Evolutionary conservation across 2,329 filamentous ascomycete species (phyloP).

Genomic region (Botrytis deweyae): DNA sequence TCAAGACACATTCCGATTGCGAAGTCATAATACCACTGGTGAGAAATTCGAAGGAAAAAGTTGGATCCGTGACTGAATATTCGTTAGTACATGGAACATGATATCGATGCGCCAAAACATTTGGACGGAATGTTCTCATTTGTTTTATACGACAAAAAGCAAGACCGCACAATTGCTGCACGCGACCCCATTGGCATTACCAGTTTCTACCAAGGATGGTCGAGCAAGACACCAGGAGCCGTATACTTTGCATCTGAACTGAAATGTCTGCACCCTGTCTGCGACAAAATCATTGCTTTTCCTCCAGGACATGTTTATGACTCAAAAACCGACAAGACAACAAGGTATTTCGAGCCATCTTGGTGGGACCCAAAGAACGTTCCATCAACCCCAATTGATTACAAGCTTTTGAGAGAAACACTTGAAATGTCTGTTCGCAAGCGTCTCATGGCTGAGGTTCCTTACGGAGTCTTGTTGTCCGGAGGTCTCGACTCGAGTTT

Average conservation of each 20-base stretch:
- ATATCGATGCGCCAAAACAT: slow-evolving; percentile 84
- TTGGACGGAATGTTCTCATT: slow-evolving; percentile 99
- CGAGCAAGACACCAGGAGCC: slow-evolving; percentile 75
- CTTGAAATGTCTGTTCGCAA: slow-evolving; percentile 93
- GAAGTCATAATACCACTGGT: slow-evolving; percentile 98
- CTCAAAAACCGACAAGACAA: slow-evolving; percentile 82
- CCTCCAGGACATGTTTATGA: slow-evolving; percentile 96
- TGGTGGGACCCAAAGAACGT: slow-evolving; percentile 87
- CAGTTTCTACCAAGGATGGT: slow-evolving; percentile 94
- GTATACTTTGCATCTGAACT: slow-evolving; percentile 97
- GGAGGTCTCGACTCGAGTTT: slow-evolving; percentile 94
- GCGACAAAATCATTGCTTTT: slow-evolving; percentile 92
- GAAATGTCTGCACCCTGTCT: slow-evolving; percentile 89
- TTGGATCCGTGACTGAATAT: slow-evolving; percentile 23
- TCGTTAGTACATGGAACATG: slow-evolving; percentile 82
- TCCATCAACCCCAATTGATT: slow-evolving; percentile 77
- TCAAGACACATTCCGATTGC: slow-evolving; percentile 98
- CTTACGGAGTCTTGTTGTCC: slow-evolving; percentile 92
- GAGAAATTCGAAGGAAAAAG: slow-evolving; percentile 40
- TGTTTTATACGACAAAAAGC: slow-evolving; percentile 93
- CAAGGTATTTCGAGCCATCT: slow-evolving; percentile 83
- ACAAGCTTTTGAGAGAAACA: slow-evolving; percentile 75
- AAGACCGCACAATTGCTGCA: slow-evolving; percentile 89
- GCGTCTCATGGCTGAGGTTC: slow-evolving; percentile 97
- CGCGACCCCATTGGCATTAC: slow-evolving; percentile 97